A percentile compares a stretch with the other conserved stretches of the same genome.
These are phyloP conservation scores for Fusarium sp. DNA, from an alignment of 2,329 filamentous ascomycete genomes.

Conservation along the genomic window DNA sequence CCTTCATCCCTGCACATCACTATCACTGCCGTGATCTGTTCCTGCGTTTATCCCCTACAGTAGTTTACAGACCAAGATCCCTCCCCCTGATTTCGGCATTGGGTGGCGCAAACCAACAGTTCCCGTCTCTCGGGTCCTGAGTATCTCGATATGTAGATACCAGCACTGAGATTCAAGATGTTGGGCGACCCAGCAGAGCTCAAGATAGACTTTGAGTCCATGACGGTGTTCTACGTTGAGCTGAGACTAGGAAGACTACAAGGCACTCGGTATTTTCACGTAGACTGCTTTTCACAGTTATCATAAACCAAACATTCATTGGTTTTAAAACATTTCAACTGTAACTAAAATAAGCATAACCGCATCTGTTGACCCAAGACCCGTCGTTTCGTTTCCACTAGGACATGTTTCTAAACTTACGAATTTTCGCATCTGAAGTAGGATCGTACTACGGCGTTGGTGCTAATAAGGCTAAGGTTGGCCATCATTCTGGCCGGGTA, in stretches of 20 bases:
- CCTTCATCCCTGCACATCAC: constrained; percentile 11
- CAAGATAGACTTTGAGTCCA: background rate
- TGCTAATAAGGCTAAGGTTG: background rate
- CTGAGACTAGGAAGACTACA: background rate
- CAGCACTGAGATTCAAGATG: background rate
- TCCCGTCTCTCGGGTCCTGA: background rate
- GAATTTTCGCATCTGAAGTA: constrained; percentile 1
- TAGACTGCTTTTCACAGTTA: background rate
- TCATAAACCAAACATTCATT: background rate
- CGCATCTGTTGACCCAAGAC: background rate
- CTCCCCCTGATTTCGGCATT: constrained; percentile 11
- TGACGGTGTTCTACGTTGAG: background rate
- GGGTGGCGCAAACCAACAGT: constrained; percentile 1
- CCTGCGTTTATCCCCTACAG: constrained; percentile 10
- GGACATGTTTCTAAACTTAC: constrained; percentile 5
- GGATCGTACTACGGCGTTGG: constrained; percentile 5
- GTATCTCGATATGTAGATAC: background rate
- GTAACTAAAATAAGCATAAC: background rate
- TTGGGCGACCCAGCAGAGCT: background rate
- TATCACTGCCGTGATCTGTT: background rate
- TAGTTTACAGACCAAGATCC: constrained; percentile 2
- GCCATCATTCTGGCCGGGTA: background rate
- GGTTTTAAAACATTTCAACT: background rate
- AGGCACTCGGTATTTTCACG: background rate
- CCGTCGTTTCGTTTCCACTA: background rate